Base-by-base conservation (phyloP, 495 filamentous ascomycete species). In the Penicillium silybi region DNA sequence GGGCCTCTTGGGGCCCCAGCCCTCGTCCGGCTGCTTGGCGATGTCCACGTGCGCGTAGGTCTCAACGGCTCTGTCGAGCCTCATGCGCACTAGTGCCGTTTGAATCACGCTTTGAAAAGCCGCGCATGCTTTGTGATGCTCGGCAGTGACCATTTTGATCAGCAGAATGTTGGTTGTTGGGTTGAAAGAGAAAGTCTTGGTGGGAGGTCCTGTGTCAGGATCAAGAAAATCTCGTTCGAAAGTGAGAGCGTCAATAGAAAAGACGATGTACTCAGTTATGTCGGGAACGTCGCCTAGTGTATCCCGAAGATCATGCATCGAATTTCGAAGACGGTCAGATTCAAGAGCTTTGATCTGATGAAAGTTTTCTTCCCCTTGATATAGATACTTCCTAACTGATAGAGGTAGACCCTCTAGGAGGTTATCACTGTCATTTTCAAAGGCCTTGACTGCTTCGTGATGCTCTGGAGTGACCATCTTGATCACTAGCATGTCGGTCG, bases 191-290 rank as follows among this genome's bases (percentile, higher is more conserved):
- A 53, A 46, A 16, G 20, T 34, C 3, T 46, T 22, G 7, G 7
- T 4, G 7, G 25, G 25, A 26, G 43, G 50, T 25, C 41, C 44
- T 9, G 10, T 41, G 23, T 41, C 38, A 20, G 35, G 6, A 39
- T 29, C 26, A 9, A 46, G 23, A 35, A 46, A 53, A 38, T 53
- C 50, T 6, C 27, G 50, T 15, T 46, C 2, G 16, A 41, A 46
- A 13, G 50, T 46, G n/a, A 35, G 0, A 7, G 34, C 25, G 41
- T 53, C 43, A 42, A 53, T 46, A 15, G 43, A 32, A 22, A 46
- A 53, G 40, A 46, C 29, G 20, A 53, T 26, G 25, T 34, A n/a
- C n/a, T n/a, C n/a, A n/a, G n/a, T n/a, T n/a, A n/a, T n/a, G n/a
- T n/a, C n/a, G n/a, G n/a, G n/a, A n/a, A n/a, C n/a, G n/a, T n/a